phyloP scores from a whole-genome alignment of 2,329 filamentous ascomycete species.

The Bipolaris cookei region DNA sequence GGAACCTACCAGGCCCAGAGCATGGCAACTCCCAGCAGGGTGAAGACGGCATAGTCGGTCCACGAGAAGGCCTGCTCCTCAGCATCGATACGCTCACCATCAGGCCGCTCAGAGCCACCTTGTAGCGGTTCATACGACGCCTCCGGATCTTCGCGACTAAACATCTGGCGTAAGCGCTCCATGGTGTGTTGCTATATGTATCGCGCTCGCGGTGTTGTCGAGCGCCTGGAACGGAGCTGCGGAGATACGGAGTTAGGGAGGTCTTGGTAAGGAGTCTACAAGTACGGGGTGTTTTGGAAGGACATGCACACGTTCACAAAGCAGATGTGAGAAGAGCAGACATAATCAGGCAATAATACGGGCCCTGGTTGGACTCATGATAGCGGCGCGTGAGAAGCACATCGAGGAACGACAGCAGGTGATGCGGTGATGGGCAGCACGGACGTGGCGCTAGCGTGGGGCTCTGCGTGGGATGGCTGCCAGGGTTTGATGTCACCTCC shows the following conservation, averaged over 20 bases:
- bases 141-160: constrained; percentile 35
- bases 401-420: constrained; percentile 12
- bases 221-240: constrained; percentile 6
- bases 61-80: constrained; percentile 70
- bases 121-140: constrained; percentile 49
- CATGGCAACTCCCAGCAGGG: constrained; percentile 88
- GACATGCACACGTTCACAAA: constrained; percentile 2
- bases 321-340: constrained; percentile 19
- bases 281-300: constrained; percentile 16
- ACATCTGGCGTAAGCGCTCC: constrained; percentile 45
- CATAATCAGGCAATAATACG: constrained; percentile 26
- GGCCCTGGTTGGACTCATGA: constrained; percentile 20
- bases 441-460: constrained; percentile 9
- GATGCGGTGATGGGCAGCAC: constrained; percentile 15
- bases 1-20: constrained; percentile 86
- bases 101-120: constrained; percentile 43
- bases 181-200: constrained; percentile 26
- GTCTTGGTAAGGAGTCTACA: constrained; percentile 7
- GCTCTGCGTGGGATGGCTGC: constrained; percentile 14
- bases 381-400: constrained; percentile 24
- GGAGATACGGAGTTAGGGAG: constrained; percentile 9
- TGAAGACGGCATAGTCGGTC: constrained; percentile 84
- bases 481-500: constrained; percentile 16
- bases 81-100: constrained; percentile 43
- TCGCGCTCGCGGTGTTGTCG: constrained; percentile 11